Evolutionary conservation across 805 yeast species (phyloP).

Genomic region (Ogataea angusta): DNA sequence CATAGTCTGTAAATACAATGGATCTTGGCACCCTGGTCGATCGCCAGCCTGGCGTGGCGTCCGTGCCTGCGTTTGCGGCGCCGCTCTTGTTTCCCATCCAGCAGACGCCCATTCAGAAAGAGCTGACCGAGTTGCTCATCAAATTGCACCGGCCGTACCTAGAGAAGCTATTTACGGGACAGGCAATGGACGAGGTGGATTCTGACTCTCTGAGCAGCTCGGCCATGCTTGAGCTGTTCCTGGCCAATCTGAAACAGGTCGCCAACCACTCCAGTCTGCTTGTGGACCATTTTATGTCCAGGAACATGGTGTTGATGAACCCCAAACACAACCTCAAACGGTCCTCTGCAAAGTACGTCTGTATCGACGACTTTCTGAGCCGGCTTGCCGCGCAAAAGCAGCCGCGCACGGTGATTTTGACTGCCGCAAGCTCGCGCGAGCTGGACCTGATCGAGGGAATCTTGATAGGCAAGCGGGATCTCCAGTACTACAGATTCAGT

Average conservation of each 20-base stretch:
- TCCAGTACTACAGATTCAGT: constrained; percentile 64
- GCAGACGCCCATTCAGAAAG: constrained; percentile 42
- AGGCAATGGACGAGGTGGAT: not conserved
- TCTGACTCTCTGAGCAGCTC: constrained; percentile 20
- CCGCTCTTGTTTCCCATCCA: constrained; percentile 37
- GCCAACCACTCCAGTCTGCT: constrained; percentile 66
- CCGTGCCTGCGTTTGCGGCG: not conserved
- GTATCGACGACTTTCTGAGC: constrained; percentile 49
- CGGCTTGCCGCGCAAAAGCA: constrained; percentile 26
- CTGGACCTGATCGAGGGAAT: constrained; percentile 76
- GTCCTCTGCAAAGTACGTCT: constrained; percentile 58
- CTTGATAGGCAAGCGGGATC: constrained; percentile 60
- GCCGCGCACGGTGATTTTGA: constrained; percentile 38
- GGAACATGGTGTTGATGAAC: constrained; percentile 62
- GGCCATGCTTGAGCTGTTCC: constrained; percentile 41
- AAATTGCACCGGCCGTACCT: constrained; percentile 37
- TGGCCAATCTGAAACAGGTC: constrained; percentile 46
- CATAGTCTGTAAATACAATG: constrained; percentile 2
- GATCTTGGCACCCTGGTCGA: not conserved
- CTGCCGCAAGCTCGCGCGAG: constrained; percentile 64
- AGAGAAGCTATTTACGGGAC: constrained; percentile 9
- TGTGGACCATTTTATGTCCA: constrained; percentile 77
- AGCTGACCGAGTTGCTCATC: constrained; percentile 41
- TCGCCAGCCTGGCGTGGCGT: not conserved
- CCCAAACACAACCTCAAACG: constrained; percentile 51